Base-by-base conservation (phyloP, 2,329 filamentous ascomycete species). In the Fusarium sp. region DNA sequence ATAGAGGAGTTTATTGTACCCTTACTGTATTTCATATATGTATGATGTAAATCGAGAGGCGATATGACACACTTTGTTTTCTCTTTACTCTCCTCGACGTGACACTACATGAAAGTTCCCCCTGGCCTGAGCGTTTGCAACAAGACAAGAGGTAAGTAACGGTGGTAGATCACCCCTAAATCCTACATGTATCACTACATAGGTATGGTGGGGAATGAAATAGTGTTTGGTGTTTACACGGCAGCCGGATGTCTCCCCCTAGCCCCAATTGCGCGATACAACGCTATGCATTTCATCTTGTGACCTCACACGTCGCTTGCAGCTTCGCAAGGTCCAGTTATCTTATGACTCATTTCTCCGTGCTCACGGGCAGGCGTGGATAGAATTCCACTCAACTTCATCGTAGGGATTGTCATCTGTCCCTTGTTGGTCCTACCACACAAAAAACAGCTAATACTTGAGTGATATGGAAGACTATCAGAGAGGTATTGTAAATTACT, bases 271-370 rank as follows among this genome's bases (percentile, higher is more conserved):
- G 56, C 62, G 50, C 56, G 17, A 69, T 67, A 55, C 54, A 54
- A 48, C 66, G 52, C 66, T 59, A 62, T 53, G 28, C 46, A 51
- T 62, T 55, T 20, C 62, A 50, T 39, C 67, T 58, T 46, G 57
- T 69, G 66, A 68, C 58, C 59, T 65, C 46, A 53, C 55, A 65
- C 53, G 60, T 64, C 51, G 53, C 46, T 37, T 41, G 46, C 55
- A 53, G 41, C 33, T 53, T 53, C 46, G 46, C 49, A 32, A 30
- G 14, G 46, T 48, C 44, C 46, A 24, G 26, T 33, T n/a, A 15
- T 50, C 41, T 15, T 55, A 43, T 58, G 51, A 49, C 56, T 58
- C 56, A 52, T 44, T 40, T 53, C 17, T 39, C 9, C 24, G 15
- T 60, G 28, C 44, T 41, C 40, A 24, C 19, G 7, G n/a, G 22